Base-by-base conservation (phyloP, 1,139 yeast genomes). In the Geotrichum australiense region DNA sequence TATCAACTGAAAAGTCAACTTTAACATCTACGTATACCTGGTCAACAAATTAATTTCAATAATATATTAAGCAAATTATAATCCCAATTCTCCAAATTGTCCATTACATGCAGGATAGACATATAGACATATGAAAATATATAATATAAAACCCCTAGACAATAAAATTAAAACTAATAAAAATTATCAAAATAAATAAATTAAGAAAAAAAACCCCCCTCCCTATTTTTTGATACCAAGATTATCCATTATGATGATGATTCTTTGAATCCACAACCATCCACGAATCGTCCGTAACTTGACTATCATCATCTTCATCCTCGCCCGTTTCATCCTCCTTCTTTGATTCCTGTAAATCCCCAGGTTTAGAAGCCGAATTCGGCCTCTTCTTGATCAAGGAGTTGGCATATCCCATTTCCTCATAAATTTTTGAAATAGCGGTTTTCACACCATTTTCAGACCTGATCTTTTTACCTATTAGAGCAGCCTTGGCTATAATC, bases 351-450 rank as follows among this genome's bases (percentile, higher is more conserved):
- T 23, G 10, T 8, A 11, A 8, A 23, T 11, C 11, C 7, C 25
- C 25, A 23, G 25, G 7, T 8, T 23, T 23, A 23, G 25, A 23
- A 23, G 7, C 25, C 11, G 25, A 23, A 23, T 23, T 23, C 11
- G 15, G 12, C 19, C 32, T 8, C 18, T 39, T 16, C 5, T 20
- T 37, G 36, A 57, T 55, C 24, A 61, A 40, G 10, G 52, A 46
- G 22, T 47, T 44, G 6, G 96, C 85, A 57, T 89, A 89, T 42
- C 80, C 91, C 60, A 87, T 61, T 50, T 87, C 87, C 1, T 77
- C 70, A 61, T 89, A 89, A 15, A 89, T 82, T 10, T 76, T 65
- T 46, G 77, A 80, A 38, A 89, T 77, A 0, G 97, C 97, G 21
- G 69, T 69, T 16, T 66, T 64, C 5, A 87, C 96, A 2, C 98